Base-by-base conservation (phyloP, 169 alveolate genomes). In the Eimeria zaria region DNA sequence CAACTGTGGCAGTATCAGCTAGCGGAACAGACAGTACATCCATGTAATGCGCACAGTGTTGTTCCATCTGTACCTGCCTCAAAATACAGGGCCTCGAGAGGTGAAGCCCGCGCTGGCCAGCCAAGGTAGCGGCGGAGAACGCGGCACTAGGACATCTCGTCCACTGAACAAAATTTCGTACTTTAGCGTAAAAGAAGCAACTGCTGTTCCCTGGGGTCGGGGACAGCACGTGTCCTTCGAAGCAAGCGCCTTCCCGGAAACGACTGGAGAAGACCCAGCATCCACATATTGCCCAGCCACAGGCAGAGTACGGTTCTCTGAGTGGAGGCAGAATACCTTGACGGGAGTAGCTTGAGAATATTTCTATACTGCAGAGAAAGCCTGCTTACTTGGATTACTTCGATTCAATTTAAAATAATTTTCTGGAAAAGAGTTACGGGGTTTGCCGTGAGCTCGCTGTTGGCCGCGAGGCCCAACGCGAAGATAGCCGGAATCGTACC, bases 401-500 rank as follows among this genome's bases (percentile, higher is more conserved):
- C 58, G 5, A 44, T 33, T 93, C 88, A 93, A 84, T 87, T 95
- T 51, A 95, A 24, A 14, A 96, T 80, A 48, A 89, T 46, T 53
- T 91, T 91, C 76, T 53, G 96, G 85, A 96, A 91, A 16, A 96
- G 95, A 53, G 91, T 80, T 36, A 58, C 36, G 27, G 97, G 97
- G 76, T 92, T 87, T 27, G 80, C 78, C 36, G 97, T 96, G 73
- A 96, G 76, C 58, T 96, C 97, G 48, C 92, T 87, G 36, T 84
- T 78, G 60, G 74, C 80, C 60, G 95, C 94, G 18, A 96, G 96
- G 55, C 97, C 97, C 60, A 96, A 55, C 18, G 90, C 95, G 55
- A 96, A 96, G 41, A 96, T 71, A 12, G 67, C 60, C 4, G 97
- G 97, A 14, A 96, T 84, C 36, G 80, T 60, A 55, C 97, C 96